Evolutionary conservation across 1,284 basidiomycete genomes (phyloP).

Genomic region (Cryptococcus floricola): DNA sequence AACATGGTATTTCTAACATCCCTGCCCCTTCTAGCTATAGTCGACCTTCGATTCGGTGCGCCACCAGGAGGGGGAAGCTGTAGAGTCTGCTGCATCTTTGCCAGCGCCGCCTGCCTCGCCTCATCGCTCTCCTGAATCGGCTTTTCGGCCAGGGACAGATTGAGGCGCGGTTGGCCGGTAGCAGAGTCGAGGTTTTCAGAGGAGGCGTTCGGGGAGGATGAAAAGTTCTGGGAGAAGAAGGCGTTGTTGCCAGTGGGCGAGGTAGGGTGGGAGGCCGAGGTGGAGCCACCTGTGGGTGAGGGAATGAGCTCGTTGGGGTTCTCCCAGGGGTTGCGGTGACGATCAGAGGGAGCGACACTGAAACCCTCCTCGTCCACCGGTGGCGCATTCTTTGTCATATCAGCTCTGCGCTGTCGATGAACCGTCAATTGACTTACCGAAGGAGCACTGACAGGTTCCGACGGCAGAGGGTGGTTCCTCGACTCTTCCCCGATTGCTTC

Average conservation of each 20-base stretch:
- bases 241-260: slow-evolving; percentile 1
- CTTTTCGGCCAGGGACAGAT: slow-evolving; percentile 46
- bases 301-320: slow-evolving; percentile 33
- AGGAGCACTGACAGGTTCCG: slow-evolving; percentile 1
- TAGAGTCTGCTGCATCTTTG: slow-evolving; percentile 52
- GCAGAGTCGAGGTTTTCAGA: slow-evolving; percentile 21
- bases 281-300: slow-evolving; percentile 7
- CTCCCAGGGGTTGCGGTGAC: slow-evolving; percentile 53
- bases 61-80: slow-evolving; percentile 26
- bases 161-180: slow-evolving; percentile 21
- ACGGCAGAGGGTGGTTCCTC: too few relatives aligned
- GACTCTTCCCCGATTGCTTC: slow-evolving; percentile 23
- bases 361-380: slow-evolving; percentile 54
- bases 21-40: slow-evolving; percentile 50
- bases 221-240: slow-evolving; percentile 16
- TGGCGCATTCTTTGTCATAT: slow-evolving; percentile 17
- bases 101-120: slow-evolving; percentile 52
- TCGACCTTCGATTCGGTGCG: slow-evolving; percentile 41
- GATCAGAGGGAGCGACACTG: slow-evolving; percentile 53
- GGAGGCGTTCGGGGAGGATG: slow-evolving; percentile 21
- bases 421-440: neutral
- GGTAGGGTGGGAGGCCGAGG: slow-evolving; percentile 5
- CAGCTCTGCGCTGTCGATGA: neutral
- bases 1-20: slow-evolving; percentile 53
- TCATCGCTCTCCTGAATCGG: slow-evolving; percentile 51